Base-by-base conservation (phyloP, 306 rosid genomes). In the Quercus aquifolioides region DNA sequence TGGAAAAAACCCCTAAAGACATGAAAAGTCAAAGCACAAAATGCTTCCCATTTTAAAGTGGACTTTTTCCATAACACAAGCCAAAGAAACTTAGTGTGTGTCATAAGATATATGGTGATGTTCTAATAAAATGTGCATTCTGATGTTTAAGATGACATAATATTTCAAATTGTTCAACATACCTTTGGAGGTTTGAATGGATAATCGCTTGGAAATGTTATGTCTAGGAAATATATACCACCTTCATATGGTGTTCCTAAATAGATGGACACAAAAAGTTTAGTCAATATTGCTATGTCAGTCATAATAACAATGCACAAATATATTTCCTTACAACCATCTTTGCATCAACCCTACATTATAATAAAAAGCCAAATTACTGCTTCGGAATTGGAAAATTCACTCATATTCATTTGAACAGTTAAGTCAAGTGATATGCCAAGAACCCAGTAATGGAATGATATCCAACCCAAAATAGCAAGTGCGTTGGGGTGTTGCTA, bases 141-240 rank as follows among this genome's bases (percentile, higher is more conserved):
- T 26, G 69, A 30, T 30, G 43, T 64, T 64, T 20, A 13, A 62
- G 38, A 64, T 30, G 43, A 64, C 20, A 64, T 64, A 17, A 1
- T 17, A 64, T 3, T 63, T 63, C 38, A 64, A 17, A 17, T 64
- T 17, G 20, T 15, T 6, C 60, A 57, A 52, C 49, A 20, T 81
- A 94, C 97, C 98, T 86, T 86, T 0, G 99, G 99, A 87, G 94
- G 92, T 69, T 87, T 85, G 81, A 94, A 92, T 41, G 98, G 99
- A 86, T 94, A 92, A 75, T 94, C 99, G 79, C 64, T 62, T 0
- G 94, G 99, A 72, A 94, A 94, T 18, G 79, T 80, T 18, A 92
- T 91, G 79, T 91, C 97, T 38, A 92, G 95, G 84, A 94, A 94
- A 79, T 89, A 94, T 38, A 94, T 86, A 33, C 99, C 99, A 57